A percentile compares a stretch with the other conserved stretches of the same genome.
These are phyloP conservation scores for Marasmius tenuissimus DNA, from an alignment of 1,284 basidiomycete genomes.

Conservation along the genomic window DNA sequence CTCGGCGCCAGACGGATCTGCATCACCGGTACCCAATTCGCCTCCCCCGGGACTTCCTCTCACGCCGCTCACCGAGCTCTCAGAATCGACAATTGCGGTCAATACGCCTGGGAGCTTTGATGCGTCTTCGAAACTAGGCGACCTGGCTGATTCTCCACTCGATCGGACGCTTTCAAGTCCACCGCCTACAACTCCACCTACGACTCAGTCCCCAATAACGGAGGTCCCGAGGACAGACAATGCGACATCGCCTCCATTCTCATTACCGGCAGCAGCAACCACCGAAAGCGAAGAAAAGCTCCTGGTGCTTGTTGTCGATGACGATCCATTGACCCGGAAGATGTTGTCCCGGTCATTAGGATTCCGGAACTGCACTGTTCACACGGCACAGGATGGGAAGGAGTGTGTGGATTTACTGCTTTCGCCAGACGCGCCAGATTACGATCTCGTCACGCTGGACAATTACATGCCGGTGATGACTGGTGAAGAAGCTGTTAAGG, in stretches of 20 bases:
- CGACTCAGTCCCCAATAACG: too few relatives aligned
- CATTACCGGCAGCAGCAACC: too few relatives aligned
- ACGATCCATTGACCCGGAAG: slow-evolving; percentile 42
- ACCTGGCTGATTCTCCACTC: too few relatives aligned
- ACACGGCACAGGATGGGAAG: slow-evolving; percentile 49
- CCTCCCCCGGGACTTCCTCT: not conserved
- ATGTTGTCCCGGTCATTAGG: slow-evolving; percentile 42
- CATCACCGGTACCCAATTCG: not conserved
- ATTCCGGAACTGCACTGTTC: slow-evolving; percentile 45
- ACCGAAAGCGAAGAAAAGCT: slow-evolving; percentile 3
- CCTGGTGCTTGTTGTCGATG: slow-evolving; percentile 33
- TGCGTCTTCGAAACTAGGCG: too few relatives aligned
- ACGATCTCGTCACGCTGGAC: slow-evolving; percentile 23
- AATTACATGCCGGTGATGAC: slow-evolving; percentile 30
- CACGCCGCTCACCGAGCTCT: not conserved
- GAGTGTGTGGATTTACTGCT: slow-evolving; percentile 47
- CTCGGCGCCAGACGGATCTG: too few relatives aligned
- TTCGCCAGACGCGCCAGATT: slow-evolving; percentile 17
- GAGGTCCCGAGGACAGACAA: too few relatives aligned
- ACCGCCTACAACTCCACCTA: too few relatives aligned
- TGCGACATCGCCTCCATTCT: too few relatives aligned
- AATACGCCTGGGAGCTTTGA: too few relatives aligned
- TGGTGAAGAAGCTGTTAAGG: slow-evolving; percentile 26
- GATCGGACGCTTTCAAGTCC: too few relatives aligned
- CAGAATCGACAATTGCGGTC: not conserved